phyloP scores from a whole-genome alignment of 2,329 filamentous ascomycete species.

The Verruconis gallopava region DNA sequence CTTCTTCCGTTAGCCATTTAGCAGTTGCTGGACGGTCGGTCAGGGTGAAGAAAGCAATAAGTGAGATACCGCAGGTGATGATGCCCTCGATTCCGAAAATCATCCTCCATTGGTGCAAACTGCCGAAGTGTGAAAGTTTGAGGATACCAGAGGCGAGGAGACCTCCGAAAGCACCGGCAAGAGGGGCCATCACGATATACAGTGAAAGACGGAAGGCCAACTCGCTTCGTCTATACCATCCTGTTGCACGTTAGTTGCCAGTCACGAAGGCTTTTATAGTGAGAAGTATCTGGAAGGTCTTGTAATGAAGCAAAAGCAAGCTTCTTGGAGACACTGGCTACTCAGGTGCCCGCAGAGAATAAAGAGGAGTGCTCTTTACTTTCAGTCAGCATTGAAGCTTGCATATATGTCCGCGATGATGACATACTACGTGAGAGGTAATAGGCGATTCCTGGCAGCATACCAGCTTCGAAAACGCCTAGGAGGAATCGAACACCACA shows the following conservation, averaged over 20 bases:
- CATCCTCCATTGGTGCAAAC: constrained; percentile 50
- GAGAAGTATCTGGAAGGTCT: too few relatives aligned
- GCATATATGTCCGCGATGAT: too few relatives aligned
- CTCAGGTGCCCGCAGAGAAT: too few relatives aligned
- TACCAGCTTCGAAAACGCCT: constrained; percentile 55
- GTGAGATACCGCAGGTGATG: constrained; percentile 43
- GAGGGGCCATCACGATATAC: constrained; percentile 57
- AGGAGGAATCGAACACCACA: constrained; percentile 8
- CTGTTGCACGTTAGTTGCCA: too few relatives aligned
- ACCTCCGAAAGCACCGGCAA: constrained; percentile 60
- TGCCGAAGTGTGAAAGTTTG: constrained; percentile 44
- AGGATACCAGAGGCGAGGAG: constrained; percentile 50
- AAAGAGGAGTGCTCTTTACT: too few relatives aligned
- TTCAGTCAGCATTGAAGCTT: too few relatives aligned
- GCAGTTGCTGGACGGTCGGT: constrained; percentile 59
- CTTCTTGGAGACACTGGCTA: too few relatives aligned
- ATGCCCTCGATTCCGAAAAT: constrained; percentile 59
- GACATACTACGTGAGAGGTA: constrained; percentile 45
- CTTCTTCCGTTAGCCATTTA: constrained; percentile 49
- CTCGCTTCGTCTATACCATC: constrained; percentile 60
- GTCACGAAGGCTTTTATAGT: too few relatives aligned
- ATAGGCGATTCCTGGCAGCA: constrained; percentile 63
- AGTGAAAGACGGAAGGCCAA: constrained; percentile 53
- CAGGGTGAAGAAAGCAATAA: constrained; percentile 50
- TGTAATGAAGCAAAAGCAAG: too few relatives aligned